Evolutionary conservation across 225 moss, liverwort and hornwort genomes (phyloP).

Genomic region (Polytrichum commune): DNA sequence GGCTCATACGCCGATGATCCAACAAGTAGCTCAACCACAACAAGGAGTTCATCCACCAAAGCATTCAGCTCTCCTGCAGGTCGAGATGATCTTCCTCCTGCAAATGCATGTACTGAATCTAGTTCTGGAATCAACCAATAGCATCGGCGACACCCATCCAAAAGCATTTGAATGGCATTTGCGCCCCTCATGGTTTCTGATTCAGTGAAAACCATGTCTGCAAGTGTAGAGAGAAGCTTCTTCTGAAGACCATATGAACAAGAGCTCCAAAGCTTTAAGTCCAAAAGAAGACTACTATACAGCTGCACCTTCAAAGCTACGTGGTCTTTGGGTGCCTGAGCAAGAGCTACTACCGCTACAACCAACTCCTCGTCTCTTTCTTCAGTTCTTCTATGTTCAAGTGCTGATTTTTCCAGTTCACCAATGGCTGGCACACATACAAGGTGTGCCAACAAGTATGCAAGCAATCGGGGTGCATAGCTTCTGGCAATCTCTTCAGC

Average conservation of each 20-base stretch:
- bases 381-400: constrained; percentile 71
- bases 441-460: constrained; percentile 77
- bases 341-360: constrained; percentile 94
- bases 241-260: constrained; percentile 97
- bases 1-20: constrained; percentile 83
- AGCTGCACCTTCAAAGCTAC: constrained; percentile 83
- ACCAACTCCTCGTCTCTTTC: constrained; percentile 95
- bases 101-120: constrained; percentile 80
- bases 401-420: constrained; percentile 48
- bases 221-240: constrained; percentile 89
- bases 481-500: constrained; percentile 95
- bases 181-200: constrained; percentile 90
- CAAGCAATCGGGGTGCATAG: constrained; percentile 89
- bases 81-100: constrained; percentile 73
- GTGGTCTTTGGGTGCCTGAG: constrained; percentile 88
- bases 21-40: constrained; percentile 90
- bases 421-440: constrained; percentile 70
- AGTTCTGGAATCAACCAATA: constrained; percentile 94
- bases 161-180: constrained; percentile 91
- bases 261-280: constrained; percentile 95
- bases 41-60: constrained; percentile 94
- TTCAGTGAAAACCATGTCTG: constrained; percentile 96
- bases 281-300: constrained; percentile 86
- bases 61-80: constrained; percentile 96
- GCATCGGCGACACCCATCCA: constrained; percentile 98